Evolutionary conservation across 2,329 filamentous ascomycete species (phyloP).

Genomic region (Claviceps sp.): DNA sequence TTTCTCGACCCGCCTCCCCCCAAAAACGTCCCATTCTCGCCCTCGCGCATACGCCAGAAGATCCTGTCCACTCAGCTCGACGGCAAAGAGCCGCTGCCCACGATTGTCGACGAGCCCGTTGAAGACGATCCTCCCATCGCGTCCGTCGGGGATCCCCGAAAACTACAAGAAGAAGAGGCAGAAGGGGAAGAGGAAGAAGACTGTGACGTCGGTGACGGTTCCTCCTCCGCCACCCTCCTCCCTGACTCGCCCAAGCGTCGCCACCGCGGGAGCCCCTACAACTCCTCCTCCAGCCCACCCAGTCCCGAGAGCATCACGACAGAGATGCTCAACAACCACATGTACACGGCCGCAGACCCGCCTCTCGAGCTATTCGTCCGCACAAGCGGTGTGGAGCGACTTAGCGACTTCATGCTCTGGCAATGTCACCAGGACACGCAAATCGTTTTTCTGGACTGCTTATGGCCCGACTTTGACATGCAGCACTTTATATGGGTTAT

Average conservation of each 20-base stretch:
- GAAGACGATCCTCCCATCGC: not conserved
- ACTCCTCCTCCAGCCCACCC: slow-evolving; percentile 28
- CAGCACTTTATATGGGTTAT: slow-evolving; percentile 88
- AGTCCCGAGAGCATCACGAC: slow-evolving; percentile 82
- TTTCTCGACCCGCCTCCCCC: slow-evolving; percentile 61
- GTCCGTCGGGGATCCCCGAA: slow-evolving; percentile 20
- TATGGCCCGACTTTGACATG: slow-evolving; percentile 94
- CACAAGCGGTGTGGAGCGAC: slow-evolving; percentile 80
- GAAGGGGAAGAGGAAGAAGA: slow-evolving; percentile 16
- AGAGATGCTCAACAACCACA: slow-evolving; percentile 69
- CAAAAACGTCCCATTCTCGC: slow-evolving; percentile 64
- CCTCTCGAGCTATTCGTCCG: slow-evolving; percentile 83
- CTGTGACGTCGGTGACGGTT: slow-evolving; percentile 33
- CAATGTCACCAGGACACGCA: slow-evolving; percentile 89
- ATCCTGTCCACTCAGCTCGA: slow-evolving; percentile 57
- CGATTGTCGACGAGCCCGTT: slow-evolving; percentile 28
- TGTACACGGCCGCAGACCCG: slow-evolving; percentile 75
- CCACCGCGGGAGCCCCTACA: slow-evolving; percentile 18
- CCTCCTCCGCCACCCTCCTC: slow-evolving; percentile 45
- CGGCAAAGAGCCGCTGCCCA: slow-evolving; percentile 30
- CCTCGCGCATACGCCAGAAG: slow-evolving; percentile 74
- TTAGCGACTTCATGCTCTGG: slow-evolving; percentile 99
- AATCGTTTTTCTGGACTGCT: slow-evolving; percentile 78
- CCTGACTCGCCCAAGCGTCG: slow-evolving; percentile 37
- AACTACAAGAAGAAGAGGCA: not conserved